These are phyloP conservation scores for Luvunga scandens DNA, from an alignment of 345 rosid species.

Conservation along the genomic window DNA sequence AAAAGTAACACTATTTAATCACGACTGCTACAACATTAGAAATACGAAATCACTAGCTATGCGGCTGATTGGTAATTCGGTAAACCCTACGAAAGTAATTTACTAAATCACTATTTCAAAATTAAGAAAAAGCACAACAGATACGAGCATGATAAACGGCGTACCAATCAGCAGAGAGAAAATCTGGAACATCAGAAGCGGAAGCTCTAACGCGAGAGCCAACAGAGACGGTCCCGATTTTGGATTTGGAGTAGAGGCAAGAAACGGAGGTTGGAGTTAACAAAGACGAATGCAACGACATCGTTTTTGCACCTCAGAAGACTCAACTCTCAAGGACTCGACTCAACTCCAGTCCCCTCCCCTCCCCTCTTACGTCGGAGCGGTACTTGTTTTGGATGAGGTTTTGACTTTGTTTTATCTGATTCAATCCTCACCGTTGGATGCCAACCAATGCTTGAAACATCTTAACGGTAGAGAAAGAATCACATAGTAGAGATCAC, in stretches of 20 bases:
- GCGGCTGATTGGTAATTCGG: no score
- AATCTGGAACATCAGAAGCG: slow-evolving; percentile 73
- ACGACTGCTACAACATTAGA: background rate
- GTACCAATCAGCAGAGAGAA: slow-evolving; percentile 84
- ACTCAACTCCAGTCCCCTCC: no score
- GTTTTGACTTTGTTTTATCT: background rate
- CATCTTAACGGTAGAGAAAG: background rate
- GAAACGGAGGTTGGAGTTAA: slow-evolving; percentile 32
- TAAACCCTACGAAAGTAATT: no score
- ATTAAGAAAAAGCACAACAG: background rate
- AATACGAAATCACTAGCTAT: background rate
- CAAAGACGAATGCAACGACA: slow-evolving; percentile 50
- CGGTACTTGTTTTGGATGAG: background rate
- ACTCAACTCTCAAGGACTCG: no score
- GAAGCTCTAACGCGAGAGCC: slow-evolving; percentile 53
- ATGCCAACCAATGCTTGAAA: background rate
- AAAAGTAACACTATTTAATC: background rate
- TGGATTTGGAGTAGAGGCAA: slow-evolving; percentile 33
- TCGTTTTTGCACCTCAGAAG: slow-evolving; percentile 24
- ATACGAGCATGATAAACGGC: background rate
- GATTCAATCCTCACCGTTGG: slow-evolving; percentile 14
- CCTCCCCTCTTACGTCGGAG: background rate
- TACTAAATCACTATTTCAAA: no score
- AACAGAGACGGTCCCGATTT: slow-evolving; percentile 23
- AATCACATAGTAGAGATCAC: background rate